Evolutionary conservation across 1,284 basidiomycete species (phyloP).

Genomic region (Uromyces viciae-fabae): DNA sequence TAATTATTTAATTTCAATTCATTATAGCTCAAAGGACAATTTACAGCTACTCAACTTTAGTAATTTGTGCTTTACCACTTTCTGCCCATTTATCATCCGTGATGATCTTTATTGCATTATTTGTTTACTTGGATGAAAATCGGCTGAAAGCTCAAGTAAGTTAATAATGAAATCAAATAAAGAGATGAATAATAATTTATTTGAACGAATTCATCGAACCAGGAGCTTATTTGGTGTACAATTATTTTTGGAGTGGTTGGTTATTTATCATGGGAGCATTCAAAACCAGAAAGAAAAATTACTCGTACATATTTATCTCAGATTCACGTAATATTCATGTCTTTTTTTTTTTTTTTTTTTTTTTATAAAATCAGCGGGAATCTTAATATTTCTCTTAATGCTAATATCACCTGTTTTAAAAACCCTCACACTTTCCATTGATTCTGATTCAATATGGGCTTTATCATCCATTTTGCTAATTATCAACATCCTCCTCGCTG

Average conservation of each 20-base stretch:
- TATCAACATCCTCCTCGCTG: conserved; percentile 65
- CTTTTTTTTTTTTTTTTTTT: neutral
- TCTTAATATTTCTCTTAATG: conserved; percentile 81
- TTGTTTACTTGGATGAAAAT: conserved; percentile 67
- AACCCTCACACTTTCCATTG: conserved; percentile 88
- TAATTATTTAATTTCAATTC: neutral
- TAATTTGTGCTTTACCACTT: conserved; percentile 70
- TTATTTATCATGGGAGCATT: conserved; percentile 54
- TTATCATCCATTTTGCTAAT: conserved; percentile 67
- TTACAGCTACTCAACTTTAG: conserved; percentile 70
- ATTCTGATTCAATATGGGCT: conserved; percentile 95
- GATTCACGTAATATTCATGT: conserved; percentile 50
- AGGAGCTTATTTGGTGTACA: conserved; percentile 29
- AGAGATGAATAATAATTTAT: conserved; percentile 47
- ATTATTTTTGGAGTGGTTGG: conserved; percentile 50
- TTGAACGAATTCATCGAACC: neutral
- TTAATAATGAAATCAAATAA: too few species aligned
- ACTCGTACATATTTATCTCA: conserved; percentile 23
- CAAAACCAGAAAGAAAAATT: conserved; percentile 66
- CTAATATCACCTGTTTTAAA: conserved; percentile 84
- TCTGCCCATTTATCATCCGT: conserved; percentile 79
- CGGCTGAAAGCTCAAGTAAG: conserved; percentile 55
- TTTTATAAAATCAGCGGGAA: conserved; percentile 59
- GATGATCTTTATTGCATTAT: conserved; percentile 75
- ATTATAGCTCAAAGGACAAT: conserved; percentile 69